Conservation (phyloP, 345 rosid genomes). For the Kernera saxatilis region DNA sequence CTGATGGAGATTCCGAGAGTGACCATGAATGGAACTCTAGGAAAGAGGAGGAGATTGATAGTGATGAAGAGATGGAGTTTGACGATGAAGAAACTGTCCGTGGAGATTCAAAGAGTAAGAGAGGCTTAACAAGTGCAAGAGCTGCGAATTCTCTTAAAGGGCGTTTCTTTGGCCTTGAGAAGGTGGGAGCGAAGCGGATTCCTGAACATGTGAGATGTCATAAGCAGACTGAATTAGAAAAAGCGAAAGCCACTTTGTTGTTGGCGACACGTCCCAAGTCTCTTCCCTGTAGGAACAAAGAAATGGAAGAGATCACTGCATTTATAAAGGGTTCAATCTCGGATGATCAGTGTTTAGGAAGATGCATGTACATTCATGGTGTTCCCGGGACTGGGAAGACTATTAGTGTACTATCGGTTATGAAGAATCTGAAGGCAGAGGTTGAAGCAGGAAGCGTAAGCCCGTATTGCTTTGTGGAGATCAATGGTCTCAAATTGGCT, state of each 20-base stretch:
- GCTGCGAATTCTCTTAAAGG: constrained; percentile 80
- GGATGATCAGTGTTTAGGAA: constrained; percentile 85
- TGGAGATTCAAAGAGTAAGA: constrained; percentile 35
- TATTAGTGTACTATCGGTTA: constrained; percentile 73
- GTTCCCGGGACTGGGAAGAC: constrained; percentile 99
- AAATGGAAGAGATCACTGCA: constrained; percentile 80
- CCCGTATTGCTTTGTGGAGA: constrained; percentile 88
- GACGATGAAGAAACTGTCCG: constrained; percentile 37
- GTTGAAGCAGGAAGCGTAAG: constrained; percentile 65
- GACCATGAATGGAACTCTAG: constrained; percentile 70
- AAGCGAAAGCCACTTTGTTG: constrained; percentile 75
- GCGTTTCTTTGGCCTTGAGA: constrained; percentile 74
- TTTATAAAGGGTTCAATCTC: constrained; percentile 83
- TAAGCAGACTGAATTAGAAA: constrained; percentile 81
- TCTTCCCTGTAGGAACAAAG: constrained; percentile 85
- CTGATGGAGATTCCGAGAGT: constrained; percentile 47
- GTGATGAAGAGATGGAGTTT: constrained; percentile 62
- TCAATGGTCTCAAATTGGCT: constrained; percentile 90
- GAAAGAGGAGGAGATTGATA: constrained; percentile 42
- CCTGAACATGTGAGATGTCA: constrained; percentile 88
- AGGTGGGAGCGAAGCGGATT: constrained; percentile 73
- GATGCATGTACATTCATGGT: constrained; percentile 91
- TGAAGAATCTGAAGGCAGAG: constrained; percentile 82
- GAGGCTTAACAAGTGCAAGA: constrained; percentile 31
- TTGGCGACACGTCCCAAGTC: constrained; percentile 81